Conservation (phyloP, 2,329 filamentous ascomycete genomes). For the Graphilbum ipis-grandicollis region DNA sequence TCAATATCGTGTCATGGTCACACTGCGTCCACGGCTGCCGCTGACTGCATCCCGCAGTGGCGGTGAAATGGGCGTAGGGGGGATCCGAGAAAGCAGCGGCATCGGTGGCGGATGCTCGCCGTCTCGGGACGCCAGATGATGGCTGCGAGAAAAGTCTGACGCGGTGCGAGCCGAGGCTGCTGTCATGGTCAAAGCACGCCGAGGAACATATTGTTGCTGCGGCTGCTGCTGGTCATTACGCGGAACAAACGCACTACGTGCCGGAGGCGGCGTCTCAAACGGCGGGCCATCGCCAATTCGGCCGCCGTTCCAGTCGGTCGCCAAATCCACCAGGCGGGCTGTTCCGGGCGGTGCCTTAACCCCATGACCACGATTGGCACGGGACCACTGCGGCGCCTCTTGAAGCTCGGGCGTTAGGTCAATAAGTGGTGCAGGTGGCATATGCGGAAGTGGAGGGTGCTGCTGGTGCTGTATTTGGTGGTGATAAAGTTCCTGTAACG, state of each 20-base stretch:
- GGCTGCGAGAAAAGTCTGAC: slow-evolving; percentile 2
- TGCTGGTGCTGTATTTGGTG: too few relatives aligned
- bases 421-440: slow-evolving; percentile 44
- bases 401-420: slow-evolving; percentile 49
- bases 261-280: not conserved
- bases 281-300: not conserved
- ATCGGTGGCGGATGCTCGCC: not conserved
- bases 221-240: slow-evolving; percentile 1
- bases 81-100: not conserved
- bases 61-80: not conserved
- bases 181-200: too few relatives aligned
- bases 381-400: slow-evolving; percentile 42
- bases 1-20: not conserved
- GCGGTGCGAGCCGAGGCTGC: slow-evolving; percentile 5
- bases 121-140: not conserved
- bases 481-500: too few relatives aligned
- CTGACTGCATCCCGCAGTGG: not conserved
- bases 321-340: slow-evolving; percentile 29
- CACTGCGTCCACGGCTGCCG: not conserved
- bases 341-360: slow-evolving; percentile 22
- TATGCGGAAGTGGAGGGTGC: not conserved
- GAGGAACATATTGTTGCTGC: slow-evolving; percentile 5
- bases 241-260: slow-evolving; percentile 1
- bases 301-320: slow-evolving; percentile 12
- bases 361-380: slow-evolving; percentile 32